These are phyloP conservation scores for Niebla homalea DNA, from an alignment of 495 filamentous ascomycete species.

Conservation along the genomic window DNA sequence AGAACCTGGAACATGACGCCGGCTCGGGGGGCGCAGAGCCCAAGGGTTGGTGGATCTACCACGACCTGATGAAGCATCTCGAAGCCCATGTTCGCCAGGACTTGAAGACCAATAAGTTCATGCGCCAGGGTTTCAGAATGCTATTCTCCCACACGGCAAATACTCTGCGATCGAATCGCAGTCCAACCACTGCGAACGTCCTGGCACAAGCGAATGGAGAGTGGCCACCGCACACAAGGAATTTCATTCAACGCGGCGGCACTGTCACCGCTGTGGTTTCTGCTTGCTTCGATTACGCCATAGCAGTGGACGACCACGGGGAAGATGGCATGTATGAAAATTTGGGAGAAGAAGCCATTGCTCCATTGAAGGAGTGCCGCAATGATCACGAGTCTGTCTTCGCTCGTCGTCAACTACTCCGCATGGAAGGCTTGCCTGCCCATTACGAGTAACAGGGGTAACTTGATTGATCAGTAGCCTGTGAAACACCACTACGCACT, in stretches of 20 bases:
- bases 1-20: neutral
- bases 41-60: neutral
- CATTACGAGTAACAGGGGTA: neutral
- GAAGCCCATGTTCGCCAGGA: neutral
- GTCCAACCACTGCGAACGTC: neutral
- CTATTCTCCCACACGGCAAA: neutral
- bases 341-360: conserved; percentile 13
- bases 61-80: neutral
- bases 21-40: neutral
- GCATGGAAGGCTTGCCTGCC: neutral
- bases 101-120: neutral
- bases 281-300: conserved; percentile 11
- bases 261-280: conserved; percentile 6
- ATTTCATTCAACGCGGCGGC: conserved; percentile 12
- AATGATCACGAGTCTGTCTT: conserved; percentile 21
- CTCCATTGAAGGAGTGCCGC: conserved; percentile 9
- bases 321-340: conserved; percentile 5
- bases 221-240: conserved; percentile 6
- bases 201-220: neutral
- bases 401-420: conserved; percentile 7
- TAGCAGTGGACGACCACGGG: conserved; percentile 13
- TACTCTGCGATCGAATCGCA: neutral
- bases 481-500: too few relatives aligned
- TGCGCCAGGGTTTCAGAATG: neutral
- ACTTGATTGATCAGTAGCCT: too few relatives aligned